These are phyloP conservation scores for Epichloe coenophiala DNA, from an alignment of 2,329 filamentous ascomycete species.

Conservation along the genomic window DNA sequence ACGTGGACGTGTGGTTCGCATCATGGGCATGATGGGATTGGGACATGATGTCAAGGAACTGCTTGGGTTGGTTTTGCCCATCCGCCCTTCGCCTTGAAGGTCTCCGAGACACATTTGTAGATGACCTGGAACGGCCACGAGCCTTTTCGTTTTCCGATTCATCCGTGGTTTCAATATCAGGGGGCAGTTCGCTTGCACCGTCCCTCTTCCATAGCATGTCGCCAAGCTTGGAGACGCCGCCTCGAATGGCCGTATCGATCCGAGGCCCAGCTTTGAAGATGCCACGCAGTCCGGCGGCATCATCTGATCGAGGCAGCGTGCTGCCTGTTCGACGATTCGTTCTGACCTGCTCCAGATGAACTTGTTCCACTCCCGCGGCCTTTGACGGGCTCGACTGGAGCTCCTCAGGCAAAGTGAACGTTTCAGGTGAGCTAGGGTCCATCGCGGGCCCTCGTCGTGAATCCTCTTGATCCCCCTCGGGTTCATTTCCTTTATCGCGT, in stretches of 20 bases:
- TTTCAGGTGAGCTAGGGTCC: slow-evolving; percentile 13
- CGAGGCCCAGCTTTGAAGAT: slow-evolving; percentile 62
- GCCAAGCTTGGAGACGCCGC: slow-evolving; percentile 40
- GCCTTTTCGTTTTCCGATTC: slow-evolving; percentile 34
- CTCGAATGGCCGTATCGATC: slow-evolving; percentile 58
- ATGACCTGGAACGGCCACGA: slow-evolving; percentile 25
- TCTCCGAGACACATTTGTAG: slow-evolving; percentile 21
- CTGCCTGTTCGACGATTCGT: slow-evolving; percentile 34
- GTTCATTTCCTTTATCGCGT: slow-evolving; percentile 38
- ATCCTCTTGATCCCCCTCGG: slow-evolving; percentile 22
- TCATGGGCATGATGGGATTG: slow-evolving; percentile 29
- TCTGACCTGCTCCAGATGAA: slow-evolving; percentile 13
- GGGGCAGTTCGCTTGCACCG: slow-evolving; percentile 16
- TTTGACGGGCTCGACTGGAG: slow-evolving; percentile 9
- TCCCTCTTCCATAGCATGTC: slow-evolving; percentile 46
- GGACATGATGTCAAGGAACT: slow-evolving; percentile 39
- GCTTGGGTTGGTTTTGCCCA: slow-evolving; percentile 21
- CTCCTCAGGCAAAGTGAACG: slow-evolving; percentile 7
- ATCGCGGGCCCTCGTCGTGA: slow-evolving; percentile 14
- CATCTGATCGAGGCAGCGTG: slow-evolving; percentile 26
- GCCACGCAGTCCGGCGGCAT: slow-evolving; percentile 33
- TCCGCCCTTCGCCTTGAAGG: slow-evolving; percentile 20
- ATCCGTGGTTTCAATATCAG: slow-evolving; percentile 29
- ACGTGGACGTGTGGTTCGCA: slow-evolving; percentile 7
- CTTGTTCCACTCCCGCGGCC: slow-evolving; percentile 22